These are phyloP conservation scores for Glycine latifolia DNA, from an alignment of 306 rosid species.

Conservation along the genomic window DNA sequence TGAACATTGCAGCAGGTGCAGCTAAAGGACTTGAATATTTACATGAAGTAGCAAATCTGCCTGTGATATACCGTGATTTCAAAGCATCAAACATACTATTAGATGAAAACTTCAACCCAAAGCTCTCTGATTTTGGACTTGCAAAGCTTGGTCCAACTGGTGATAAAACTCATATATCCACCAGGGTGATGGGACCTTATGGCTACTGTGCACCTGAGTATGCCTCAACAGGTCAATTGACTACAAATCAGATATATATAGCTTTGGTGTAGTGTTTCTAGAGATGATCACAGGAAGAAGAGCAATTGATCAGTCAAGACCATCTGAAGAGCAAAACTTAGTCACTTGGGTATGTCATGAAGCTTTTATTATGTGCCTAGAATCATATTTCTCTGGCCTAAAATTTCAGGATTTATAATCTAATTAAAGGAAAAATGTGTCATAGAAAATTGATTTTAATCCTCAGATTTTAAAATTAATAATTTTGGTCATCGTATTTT, in stretches of 20 bases:
- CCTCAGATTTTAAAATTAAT: not conserved
- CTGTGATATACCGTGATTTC: conserved; percentile 90
- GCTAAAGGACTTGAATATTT: conserved; percentile 89
- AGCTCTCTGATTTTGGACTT: conserved; percentile 91
- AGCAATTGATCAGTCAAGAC: conserved; percentile 75
- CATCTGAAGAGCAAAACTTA: conserved; percentile 73
- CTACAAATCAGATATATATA: conserved; percentile 84
- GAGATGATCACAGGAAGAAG: conserved; percentile 92
- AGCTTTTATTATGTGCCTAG: not conserved
- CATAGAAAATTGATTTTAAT: not conserved
- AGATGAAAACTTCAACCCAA: conserved; percentile 81
- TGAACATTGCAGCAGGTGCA: conserved; percentile 91
- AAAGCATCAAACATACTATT: conserved; percentile 87
- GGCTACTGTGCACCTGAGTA: conserved; percentile 98
- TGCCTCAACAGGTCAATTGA: conserved; percentile 81
- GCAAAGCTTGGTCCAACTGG: conserved; percentile 97
- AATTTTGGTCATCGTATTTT: not conserved
- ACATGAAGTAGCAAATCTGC: conserved; percentile 83
- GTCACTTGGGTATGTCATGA: conserved; percentile 73
- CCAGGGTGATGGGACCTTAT: conserved; percentile 98
- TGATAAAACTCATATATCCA: conserved; percentile 82
- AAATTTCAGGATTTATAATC: conserved; percentile 1
- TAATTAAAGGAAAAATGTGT: not conserved
- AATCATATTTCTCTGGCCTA: conserved; percentile 2
- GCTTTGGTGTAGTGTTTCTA: conserved; percentile 87